Evolutionary conservation across 805 yeast genomes (phyloP), one percentile per base, ranked within the genome.

Genomic region (Lipomyces yamadae): DNA sequence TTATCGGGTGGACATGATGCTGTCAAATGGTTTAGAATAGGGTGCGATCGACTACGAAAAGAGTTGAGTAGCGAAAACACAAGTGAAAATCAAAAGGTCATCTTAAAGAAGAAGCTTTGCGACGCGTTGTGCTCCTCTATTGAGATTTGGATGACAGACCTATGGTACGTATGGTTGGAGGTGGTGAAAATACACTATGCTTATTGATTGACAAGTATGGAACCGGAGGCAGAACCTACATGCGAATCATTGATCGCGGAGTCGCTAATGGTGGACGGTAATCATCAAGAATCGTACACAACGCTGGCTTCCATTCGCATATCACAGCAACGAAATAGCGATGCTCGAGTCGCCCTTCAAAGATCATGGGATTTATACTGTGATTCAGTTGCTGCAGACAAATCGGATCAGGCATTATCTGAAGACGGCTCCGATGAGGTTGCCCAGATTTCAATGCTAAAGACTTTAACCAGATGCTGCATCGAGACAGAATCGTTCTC

Each of bases 131-230:
- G 94, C 72, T 88, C 97, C 5, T 84, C 89, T 80, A 90, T 95
- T 74, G 99, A 94, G 78, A 89, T 91, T 65, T 72, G 74, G 75
- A 73, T 73, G 75, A 73, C 75, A 4, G 75, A 73, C 60, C 59
- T 73, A 52, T 73, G 72, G 72, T 67, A 45, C 18, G 45, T 45
- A 29, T n/a, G 8, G 0, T 13, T 37, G 2, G 45, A 7, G 13
- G 10, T 34, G 24, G 24, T 18, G 5, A 18, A 48, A n/a, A 0
- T 24, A 56, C 15, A 30, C 37, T 48, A 33, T 45, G 10, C 11
- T 53, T 10, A 32, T 70, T 74, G 75, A 59, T 93, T 97, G 97
- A 91, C 92, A 98, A 94, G 98, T 80, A 92, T 93, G 97, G 96
- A 91, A 74, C 86, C 86, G 2, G 87, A 88, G 71, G 98, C 98